Percentiles rank a stretch among this genome's conserved stretches.
Evolutionary conservation across 257 asterid species (phyloP).

Genomic region (Solanum paucissectum): DNA sequence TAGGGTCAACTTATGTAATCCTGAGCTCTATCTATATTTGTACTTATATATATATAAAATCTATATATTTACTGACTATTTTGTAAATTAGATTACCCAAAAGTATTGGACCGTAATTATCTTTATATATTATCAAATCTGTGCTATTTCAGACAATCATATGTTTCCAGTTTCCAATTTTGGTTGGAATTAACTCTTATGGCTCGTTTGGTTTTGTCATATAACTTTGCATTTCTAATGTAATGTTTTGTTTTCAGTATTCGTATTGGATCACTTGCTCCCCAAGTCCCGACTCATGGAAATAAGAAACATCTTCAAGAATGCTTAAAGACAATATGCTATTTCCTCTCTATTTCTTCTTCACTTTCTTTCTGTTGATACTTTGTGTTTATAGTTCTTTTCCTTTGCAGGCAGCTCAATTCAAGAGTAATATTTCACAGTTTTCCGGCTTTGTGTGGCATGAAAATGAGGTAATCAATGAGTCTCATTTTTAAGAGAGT

Average conservation of each 20-base stretch:
- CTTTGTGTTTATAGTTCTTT: conserved; percentile 2
- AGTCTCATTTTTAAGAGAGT: neutral
- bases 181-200: neutral
- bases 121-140: neutral
- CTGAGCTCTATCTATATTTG: neutral
- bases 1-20: neutral
- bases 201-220: neutral
- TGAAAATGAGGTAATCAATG: conserved; percentile 56
- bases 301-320: neutral
- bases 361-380: neutral
- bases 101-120: neutral
- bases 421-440: conserved; percentile 61
- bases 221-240: neutral
- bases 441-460: conserved; percentile 93
- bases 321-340: neutral
- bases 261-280: neutral
- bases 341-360: neutral
- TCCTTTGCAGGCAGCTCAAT: conserved; percentile 63
- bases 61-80: neutral
- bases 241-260: neutral
- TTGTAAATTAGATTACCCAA: neutral
- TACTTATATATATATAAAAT: neutral
- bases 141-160: neutral
- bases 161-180: neutral
- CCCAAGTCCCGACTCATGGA: neutral